Evolutionary conservation across 2,329 filamentous ascomycete genomes (phyloP).

Genomic region (Bretziella fagacearum): DNA sequence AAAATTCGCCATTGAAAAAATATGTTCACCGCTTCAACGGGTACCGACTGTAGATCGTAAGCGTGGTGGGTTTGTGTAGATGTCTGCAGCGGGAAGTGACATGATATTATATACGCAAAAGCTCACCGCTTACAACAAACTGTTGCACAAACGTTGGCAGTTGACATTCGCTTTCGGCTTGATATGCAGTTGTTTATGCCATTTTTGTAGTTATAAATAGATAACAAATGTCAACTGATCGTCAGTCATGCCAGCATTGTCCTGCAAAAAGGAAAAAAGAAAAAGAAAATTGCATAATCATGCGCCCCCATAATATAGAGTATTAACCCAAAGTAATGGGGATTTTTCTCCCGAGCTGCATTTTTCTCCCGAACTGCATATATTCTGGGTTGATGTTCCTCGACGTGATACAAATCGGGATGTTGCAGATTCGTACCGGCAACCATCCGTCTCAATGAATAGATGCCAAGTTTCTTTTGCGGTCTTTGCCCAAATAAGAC

Average conservation of each 20-base stretch:
- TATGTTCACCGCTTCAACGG: background rate
- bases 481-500: background rate
- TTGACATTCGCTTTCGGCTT: background rate
- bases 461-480: background rate
- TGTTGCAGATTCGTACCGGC: background rate
- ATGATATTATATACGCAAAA: background rate
- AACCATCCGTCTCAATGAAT: background rate
- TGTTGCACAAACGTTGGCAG: background rate
- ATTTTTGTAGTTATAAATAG: too few relatives aligned
- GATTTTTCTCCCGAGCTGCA: background rate
- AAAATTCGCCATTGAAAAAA: too few relatives aligned
- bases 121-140: background rate
- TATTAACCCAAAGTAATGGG: background rate
- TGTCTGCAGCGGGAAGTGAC: background rate
- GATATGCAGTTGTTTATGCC: background rate
- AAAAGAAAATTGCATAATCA: too few relatives aligned
- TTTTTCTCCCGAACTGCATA: background rate
- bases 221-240: too few relatives aligned
- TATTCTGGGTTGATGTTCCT: background rate
- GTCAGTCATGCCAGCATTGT: too few relatives aligned
- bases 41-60: background rate
- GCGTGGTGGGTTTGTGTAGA: background rate
- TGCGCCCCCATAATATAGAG: too few relatives aligned
- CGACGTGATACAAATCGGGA: background rate
- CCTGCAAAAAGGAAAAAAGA: too few relatives aligned